Evolutionary conservation across 805 yeast genomes (phyloP), one percentile per base, ranked within the genome.

Genomic region (Nakazawaea ishiwadae): DNA sequence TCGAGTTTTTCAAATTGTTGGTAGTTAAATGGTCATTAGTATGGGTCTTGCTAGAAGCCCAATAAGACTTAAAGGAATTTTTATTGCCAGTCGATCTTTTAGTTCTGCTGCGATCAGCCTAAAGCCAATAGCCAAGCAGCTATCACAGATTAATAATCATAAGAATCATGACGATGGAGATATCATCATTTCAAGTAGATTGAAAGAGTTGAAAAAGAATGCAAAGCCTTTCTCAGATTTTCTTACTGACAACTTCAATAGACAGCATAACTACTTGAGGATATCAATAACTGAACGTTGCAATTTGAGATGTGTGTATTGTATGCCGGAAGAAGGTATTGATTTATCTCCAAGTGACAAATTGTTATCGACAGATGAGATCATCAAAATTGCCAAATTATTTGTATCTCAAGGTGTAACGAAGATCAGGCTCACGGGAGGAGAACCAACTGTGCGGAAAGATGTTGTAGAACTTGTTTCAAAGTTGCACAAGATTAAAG

Each of bases 271-370:
- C 45, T 75, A 75, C 43, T 50, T 75, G 39, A 53, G 79, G 28
- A 75, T 75, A 16, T 68, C 76, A 20, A 62, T 75, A 24, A 71
- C 79, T 0, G 80, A 75, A 46, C 47, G 75, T 17, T 73, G 79
- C 46, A 73, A 73, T 47, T 50, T 73, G 16, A 46, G 68, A 19
- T 69, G 75, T 44, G 55, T 64, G 14, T 75, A 75, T 48, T 75
- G 79, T 47, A 75, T 75, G 80, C 80, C 80, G 0, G 77, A 71
- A 42, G 75, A 74, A 39, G 80, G 80, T 4, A 65, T 75, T 2
- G 69, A 65, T n/a, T 51, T 75, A 19, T 65, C 73, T 17, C 75
- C 76, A 5, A 51, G 57, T 3, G 63, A 61, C 3, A 48, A 66
- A 9, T 54, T 73, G 14, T 49, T 75, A 32, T 58, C 71, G 6